Evolutionary conservation across 2,329 filamentous ascomycete species (phyloP), one percentile per base, ranked within the genome.

Genomic region (Colletotrichum liaoningense): DNA sequence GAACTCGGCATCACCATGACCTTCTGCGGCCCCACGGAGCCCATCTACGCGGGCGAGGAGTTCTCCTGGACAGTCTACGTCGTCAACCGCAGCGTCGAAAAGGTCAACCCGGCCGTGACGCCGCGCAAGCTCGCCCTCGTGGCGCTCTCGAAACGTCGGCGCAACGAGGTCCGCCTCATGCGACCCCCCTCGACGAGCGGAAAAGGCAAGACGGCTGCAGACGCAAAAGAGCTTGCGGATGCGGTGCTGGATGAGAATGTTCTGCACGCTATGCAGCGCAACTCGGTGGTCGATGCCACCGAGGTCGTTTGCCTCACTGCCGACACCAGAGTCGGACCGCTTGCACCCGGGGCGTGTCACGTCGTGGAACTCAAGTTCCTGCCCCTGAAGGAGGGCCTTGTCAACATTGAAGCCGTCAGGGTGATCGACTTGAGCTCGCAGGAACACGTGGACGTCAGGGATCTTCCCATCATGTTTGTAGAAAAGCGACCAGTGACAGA

Each of bases 41-140:
- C 88, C 66, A 86, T 94, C 28, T 86, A 85, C 70, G 88, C 91
- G 0, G 93, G 93, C 49, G 87, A 93, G 58, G 86, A 91, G 63
- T 95, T 97, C 80, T 85, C 86, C 54, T 94, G 94, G 92, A 89
- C 88, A 42, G 88, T 95, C 19, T 93, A 94, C 78, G 91, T 95
- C 49, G 92, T 94, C 75, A 97, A 96, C 81, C 90, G 92, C 62
- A 90, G 89, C 59, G 84, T 85, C 54, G 87, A 84, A 33, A 82
- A 78, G 69, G 38, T 69, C 30, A 67, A 58, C 70, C 78, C 84
- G 28, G 83, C 86, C 42, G 77, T 81, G 0, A 79, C 84, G 2
- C 83, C 89, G 3, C 90, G 93, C 63, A 94, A 94, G 78, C 87
- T 97, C 49, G 93, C 93, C 30, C 86, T 96, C 24, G 82, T 93